Evolutionary conservation across 139 green algal species (phyloP).

Genomic region (Protoeuglena noctilucae): DNA sequence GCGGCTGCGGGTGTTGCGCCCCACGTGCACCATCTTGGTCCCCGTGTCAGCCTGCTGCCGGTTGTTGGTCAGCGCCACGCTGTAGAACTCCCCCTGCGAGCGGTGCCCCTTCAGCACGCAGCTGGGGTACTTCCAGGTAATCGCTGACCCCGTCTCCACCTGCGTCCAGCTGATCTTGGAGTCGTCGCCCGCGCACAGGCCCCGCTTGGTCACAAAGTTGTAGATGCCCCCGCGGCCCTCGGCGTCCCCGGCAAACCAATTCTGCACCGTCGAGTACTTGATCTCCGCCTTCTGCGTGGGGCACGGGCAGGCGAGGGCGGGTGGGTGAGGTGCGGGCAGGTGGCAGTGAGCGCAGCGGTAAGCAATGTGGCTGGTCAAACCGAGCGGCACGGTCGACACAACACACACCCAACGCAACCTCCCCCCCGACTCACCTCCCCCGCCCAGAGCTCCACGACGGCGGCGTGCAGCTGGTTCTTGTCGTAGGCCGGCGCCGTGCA

Average conservation of each 20-base stretch:
- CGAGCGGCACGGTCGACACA: no score
- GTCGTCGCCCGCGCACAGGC: conserved; percentile 72
- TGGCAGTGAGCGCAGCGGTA: no score
- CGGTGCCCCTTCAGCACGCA: conserved; percentile 86
- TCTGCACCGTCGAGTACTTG: conserved; percentile 99
- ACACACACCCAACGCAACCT: no score
- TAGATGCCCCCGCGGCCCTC: conserved; percentile 89
- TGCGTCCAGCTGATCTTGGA: conserved; percentile 98
- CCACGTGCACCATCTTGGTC: conserved; percentile 98
- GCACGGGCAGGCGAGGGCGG: no score
- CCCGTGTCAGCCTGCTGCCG: conserved; percentile 35
- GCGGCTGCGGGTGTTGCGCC: conserved; percentile 85
- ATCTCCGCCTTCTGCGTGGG: conserved; percentile 80
- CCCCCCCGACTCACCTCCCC: no score
- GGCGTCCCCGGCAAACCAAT: conserved; percentile 92
- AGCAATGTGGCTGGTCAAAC: no score
- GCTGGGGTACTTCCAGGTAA: conserved; percentile 99
- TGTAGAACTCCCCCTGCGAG: conserved; percentile 93
- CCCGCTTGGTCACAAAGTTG: conserved; percentile 99
- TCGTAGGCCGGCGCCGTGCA: conserved; percentile 92
- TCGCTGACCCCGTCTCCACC: conserved; percentile 93
- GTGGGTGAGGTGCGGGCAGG: no score
- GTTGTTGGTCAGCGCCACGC: conserved; percentile 96
- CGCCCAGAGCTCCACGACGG: conserved; percentile 86
- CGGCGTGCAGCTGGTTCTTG: conserved; percentile 90